phyloP scores from a whole-genome alignment of 257 asterid genomes.

The Fraxinus anomala region DNA sequence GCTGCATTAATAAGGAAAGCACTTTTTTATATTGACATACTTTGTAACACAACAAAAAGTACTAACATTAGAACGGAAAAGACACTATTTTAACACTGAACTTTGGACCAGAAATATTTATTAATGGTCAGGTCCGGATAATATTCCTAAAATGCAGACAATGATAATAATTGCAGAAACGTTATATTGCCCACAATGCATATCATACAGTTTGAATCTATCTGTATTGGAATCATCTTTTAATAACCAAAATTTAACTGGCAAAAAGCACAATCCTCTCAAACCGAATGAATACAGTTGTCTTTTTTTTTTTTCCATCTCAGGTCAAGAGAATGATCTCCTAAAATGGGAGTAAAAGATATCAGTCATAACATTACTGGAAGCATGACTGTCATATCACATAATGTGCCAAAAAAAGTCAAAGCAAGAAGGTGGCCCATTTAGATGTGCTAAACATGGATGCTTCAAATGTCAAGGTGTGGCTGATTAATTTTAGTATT shows the following conservation, averaged over 20 bases:
- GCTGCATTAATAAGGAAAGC: background rate
- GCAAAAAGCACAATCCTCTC: background rate
- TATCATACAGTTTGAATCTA: background rate
- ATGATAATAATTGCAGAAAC: background rate
- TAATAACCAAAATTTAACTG: background rate
- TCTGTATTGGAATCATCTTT: background rate
- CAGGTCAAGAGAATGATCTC: background rate
- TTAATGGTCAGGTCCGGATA: background rate
- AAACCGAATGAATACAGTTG: background rate
- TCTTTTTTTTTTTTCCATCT: background rate
- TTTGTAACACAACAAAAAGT: background rate
- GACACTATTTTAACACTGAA: background rate
- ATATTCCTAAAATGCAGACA: background rate
- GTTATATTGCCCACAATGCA: background rate
- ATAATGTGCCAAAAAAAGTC: background rate
- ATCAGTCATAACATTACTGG: background rate
- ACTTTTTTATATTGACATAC: background rate
- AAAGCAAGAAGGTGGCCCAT: background rate
- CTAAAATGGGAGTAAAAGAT: background rate
- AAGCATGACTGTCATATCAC: background rate
- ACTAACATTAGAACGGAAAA: background rate
- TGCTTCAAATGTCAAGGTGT: background rate
- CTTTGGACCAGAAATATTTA: background rate
- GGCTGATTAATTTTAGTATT: background rate
- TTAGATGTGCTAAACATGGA: background rate